These are phyloP conservation scores for Evernia prunastri DNA, from an alignment of 495 filamentous ascomycete species.

Conservation along the genomic window DNA sequence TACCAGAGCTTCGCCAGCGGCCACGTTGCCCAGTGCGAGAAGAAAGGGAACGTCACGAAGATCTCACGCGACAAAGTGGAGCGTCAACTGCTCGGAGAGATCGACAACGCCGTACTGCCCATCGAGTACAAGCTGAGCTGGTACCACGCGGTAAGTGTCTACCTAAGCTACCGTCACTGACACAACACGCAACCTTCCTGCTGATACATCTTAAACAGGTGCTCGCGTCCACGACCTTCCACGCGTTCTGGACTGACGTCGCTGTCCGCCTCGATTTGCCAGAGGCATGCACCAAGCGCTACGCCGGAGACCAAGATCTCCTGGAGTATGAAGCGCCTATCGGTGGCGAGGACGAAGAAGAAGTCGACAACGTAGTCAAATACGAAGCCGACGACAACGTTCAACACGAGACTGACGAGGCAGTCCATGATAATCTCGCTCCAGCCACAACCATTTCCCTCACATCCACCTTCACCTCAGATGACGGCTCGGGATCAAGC, in stretches of 20 bases:
- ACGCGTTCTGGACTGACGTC: slow-evolving; percentile 15
- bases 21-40: neutral
- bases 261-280: neutral
- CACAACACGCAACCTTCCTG: too few species aligned
- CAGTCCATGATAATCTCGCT: neutral
- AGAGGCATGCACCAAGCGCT: neutral
- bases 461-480: neutral
- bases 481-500: neutral
- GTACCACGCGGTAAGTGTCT: slow-evolving; percentile 14
- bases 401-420: neutral
- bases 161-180: neutral
- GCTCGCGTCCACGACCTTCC: slow-evolving; percentile 20
- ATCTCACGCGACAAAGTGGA: slow-evolving; percentile 16
- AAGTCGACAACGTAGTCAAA: neutral
- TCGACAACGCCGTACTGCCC: neutral
- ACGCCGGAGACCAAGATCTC: neutral
- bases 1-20: neutral
- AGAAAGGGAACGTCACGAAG: neutral
- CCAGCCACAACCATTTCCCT: neutral
- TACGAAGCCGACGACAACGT: neutral
- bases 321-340: neutral
- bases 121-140: slow-evolving; percentile 14
- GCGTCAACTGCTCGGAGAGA: slow-evolving; percentile 4
- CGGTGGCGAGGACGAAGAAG: neutral
- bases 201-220: slow-evolving; percentile 16